These are phyloP conservation scores for Myxozyma melibiosi DNA, from an alignment of 805 yeast species.

Conservation along the genomic window DNA sequence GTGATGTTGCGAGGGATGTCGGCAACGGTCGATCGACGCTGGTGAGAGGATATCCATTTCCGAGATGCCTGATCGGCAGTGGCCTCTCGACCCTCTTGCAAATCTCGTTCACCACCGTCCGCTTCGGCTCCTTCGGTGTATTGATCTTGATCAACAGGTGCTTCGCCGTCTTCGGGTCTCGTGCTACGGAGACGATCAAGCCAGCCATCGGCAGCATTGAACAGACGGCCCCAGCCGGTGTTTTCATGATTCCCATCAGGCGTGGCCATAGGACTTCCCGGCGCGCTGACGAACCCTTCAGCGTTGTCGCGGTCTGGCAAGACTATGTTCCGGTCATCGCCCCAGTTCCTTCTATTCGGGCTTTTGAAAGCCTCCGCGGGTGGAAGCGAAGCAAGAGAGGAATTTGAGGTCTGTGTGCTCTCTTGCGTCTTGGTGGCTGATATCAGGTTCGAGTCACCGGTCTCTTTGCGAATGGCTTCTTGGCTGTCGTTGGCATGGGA, in stretches of 20 bases:
- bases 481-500: too few relatives aligned
- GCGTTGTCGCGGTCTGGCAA: too few relatives aligned
- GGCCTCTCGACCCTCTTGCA: neutral
- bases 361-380: neutral
- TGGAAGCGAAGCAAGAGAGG: neutral
- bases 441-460: neutral
- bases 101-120: neutral
- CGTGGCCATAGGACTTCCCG: neutral
- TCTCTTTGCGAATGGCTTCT: neutral
- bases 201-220: conserved; percentile 14
- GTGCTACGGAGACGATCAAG: conserved; percentile 16
- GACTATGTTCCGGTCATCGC: neutral
- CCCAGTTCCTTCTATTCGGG: neutral
- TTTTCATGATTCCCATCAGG: neutral
- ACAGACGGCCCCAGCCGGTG: conserved; percentile 14
- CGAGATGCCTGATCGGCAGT: neutral
- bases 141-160: neutral
- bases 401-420: neutral
- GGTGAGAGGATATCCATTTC: neutral
- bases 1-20: conserved; percentile 4
- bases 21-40: conserved; percentile 6
- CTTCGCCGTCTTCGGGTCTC: conserved; percentile 1
- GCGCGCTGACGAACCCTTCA: too few relatives aligned
- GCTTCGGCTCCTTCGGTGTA: neutral
- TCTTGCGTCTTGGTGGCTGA: neutral